Evolutionary conservation across 176 grass and related monocot species (phyloP).

Genomic region (Oryza nivara): DNA sequence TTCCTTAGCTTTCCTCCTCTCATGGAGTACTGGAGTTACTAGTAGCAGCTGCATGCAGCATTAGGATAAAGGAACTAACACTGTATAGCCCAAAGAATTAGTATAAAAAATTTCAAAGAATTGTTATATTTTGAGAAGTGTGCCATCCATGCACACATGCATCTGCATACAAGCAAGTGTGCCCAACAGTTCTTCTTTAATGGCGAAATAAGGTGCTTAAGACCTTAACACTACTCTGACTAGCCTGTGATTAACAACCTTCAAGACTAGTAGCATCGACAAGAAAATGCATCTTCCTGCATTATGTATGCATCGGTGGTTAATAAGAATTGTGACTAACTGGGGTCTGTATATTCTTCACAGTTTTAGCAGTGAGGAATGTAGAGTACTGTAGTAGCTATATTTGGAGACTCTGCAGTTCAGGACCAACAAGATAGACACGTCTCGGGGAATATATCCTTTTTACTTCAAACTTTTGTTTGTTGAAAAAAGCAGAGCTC

Average conservation of each 20-base stretch:
- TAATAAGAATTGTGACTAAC: conserved; percentile 17
- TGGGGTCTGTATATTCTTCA: not conserved
- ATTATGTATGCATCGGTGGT: not conserved
- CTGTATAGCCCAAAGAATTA: conserved; percentile 19
- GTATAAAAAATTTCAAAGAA: conserved; percentile 31
- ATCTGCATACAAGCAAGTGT: not conserved
- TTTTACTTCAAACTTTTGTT: conserved; percentile 16
- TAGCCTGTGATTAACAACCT: not conserved
- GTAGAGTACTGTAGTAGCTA: not conserved
- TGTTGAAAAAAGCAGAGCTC: not conserved
- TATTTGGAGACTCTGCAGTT: not conserved
- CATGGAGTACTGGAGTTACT: not conserved
- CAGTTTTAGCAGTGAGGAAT: not conserved
- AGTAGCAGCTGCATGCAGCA: not conserved
- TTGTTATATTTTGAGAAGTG: not conserved
- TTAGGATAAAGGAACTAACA: conserved; percentile 28
- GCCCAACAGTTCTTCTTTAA: not conserved
- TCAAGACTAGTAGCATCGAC: not conserved
- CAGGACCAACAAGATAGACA: not conserved
- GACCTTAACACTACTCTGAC: not conserved
- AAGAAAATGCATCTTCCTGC: not conserved
- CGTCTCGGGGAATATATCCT: not conserved
- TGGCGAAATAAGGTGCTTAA: not conserved
- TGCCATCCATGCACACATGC: conserved; percentile 42
- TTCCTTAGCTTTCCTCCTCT: conserved; percentile 25